Base-by-base conservation (phyloP, 768 basidiomycete genomes). In the Rickenella mellea region DNA sequence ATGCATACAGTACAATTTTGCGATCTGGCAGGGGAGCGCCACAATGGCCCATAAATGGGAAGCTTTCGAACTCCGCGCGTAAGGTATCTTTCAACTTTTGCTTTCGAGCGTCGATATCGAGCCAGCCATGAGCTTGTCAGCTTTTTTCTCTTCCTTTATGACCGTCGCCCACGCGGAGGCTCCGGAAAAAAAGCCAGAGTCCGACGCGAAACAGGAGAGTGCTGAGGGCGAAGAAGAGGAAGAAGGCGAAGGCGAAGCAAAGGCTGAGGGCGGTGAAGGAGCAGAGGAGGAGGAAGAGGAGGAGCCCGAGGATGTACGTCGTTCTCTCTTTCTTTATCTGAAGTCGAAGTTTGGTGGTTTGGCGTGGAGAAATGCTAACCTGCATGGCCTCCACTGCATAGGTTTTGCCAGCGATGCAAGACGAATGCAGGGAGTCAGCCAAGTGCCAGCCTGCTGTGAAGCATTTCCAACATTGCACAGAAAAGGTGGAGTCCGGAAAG, bases 401-500 rank as follows among this genome's bases (percentile, higher is more conserved):
- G 90, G 33, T 68, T 19, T 74, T 83, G 22, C 88, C 89, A 21
- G 61, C 57, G 27, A 63, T 94, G 45, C 74, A 81, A 42, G 86
- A 88, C 32, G 83, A 87, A 51, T 90, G 86, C 63, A 70, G 82
- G 55, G 59, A 71, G 48, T 64, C 76, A 25, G 52, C 71, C 3
- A 76, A 80, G 49, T 93, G 91, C 51, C 74, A 73, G 28, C 62
- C 76, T 27, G 59, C 80, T 43, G 68, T 80, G 28, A 77, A 83
- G 55, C 92, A 94, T 66, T 94, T 93, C 61, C 74, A 83, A 45
- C 86, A 92, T 56, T 94, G 92, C 62, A 75, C 86, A 58, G 85
- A 92, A 62, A 92, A 89, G 66, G 80, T 96, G 36, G 63, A 77
- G 45, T 70, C 68, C 24, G 92, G 91, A 21, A 57, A 91, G 54